Evolutionary conservation across 1,284 basidiomycete species (phyloP), one percentile per base, ranked within the genome.

Genomic region (Tremellales sp.): DNA sequence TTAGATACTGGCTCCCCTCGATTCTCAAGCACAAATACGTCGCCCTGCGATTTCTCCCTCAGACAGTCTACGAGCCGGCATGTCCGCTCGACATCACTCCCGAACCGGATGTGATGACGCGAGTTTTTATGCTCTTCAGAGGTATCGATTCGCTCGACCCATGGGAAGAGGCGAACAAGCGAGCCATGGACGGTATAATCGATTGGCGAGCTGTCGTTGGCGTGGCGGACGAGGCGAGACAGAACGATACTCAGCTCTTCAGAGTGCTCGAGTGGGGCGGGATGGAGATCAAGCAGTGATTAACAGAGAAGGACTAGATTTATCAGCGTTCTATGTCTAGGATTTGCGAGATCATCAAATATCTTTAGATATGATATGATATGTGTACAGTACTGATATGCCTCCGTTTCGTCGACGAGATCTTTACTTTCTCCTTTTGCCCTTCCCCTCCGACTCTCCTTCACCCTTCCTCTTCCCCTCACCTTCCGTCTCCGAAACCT

Each of bases 61-160:
- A 78, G 48, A 52, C 48, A 0, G 64, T 66, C 18, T 78, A 76
- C 56, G 73, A 72, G 45, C 47, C 46, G 5, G 70, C 75, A 0
- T 77, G 75, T 1, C 66, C 60, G 3, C 60, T 78, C 22, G 54
- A 56, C 5, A 53, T 78, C 28, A 48, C 48, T 0, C 77, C 78
- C 1, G 24, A 48, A 19, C 77, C 77, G 10, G 75, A 77, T 46
- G 65, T 76, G 22, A 61, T 75, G 8, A 75, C 71, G 0, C 72
- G 77, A 6, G 65, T 78, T 4, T 78, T 78, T 52, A 75, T 79
- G 73, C 57, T 78, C 7, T 78, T 77, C 64, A 60, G 63, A 16
- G 75, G 73, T 6, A 60, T 77, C 5, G 31, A 50, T 3, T 53
- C 63, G 18, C 54, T 50, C 3, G 44, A 32, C 8, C 25, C 22